Base-by-base conservation (phyloP, 2,329 filamentous ascomycete genomes). In the Dissoconium aciculare region DNA sequence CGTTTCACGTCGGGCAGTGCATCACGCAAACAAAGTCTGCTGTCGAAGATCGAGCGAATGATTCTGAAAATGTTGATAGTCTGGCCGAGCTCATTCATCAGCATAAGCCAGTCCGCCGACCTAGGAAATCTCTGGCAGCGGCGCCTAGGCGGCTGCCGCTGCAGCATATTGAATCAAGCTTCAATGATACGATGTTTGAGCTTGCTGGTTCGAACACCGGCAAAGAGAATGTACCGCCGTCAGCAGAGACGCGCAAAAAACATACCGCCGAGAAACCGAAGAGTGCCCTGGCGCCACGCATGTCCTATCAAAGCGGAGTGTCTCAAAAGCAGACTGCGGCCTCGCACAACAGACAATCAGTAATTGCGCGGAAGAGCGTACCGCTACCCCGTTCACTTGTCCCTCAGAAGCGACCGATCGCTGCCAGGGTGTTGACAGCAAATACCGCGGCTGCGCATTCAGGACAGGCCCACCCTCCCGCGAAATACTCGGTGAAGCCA, bases 221-320 rank as follows among this genome's bases (percentile, higher is more conserved):
- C 4, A 77, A 77, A 42, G 71, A 76, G 47, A 77, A 76, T 38
- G 45, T 73, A 4, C 69, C 69, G 10, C 71, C 70, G 1, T 62
- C 62, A 3, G 34, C 30, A 11, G 19, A 33, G n/a, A 24, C 11
- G 9, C 21, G 19, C 23, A 36, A 21, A 33, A 32, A 33, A 17
- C 17, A 4, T 12, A 13, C 5, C 11, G 23, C 6, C 5, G 11
- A 9, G 19, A 8, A 23, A n/a, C 19, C 19, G 13, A 17, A 17
- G 11, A n/a, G n/a, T n/a, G n/a, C n/a, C n/a, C n/a, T n/a, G n/a
- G n/a, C n/a, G n/a, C n/a, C n/a, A n/a, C n/a, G n/a, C n/a, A n/a
- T n/a, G n/a, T n/a, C n/a, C n/a, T n/a, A n/a, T n/a, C n/a, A n/a
- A n/a, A n/a, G n/a, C n/a, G 28, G 11, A 11, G 28, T 23, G 8